phyloP scores from a whole-genome alignment of 2,329 filamentous ascomycete species.

The Canariomyces notabilis region DNA sequence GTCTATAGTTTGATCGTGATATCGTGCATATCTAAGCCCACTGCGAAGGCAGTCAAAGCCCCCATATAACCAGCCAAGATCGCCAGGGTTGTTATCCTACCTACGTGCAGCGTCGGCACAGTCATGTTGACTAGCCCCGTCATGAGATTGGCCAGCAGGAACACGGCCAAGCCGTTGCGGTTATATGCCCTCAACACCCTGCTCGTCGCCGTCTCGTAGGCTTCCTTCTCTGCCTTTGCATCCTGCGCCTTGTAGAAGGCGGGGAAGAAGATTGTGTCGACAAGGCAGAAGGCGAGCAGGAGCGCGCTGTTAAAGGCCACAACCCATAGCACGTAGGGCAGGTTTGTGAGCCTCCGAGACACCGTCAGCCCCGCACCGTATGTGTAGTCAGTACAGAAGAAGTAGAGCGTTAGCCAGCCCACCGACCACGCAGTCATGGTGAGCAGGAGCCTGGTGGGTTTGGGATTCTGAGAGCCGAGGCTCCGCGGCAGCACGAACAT shows the following conservation, averaged over 20 bases:
- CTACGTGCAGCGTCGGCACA: constrained; percentile 72
- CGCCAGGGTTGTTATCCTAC: constrained; percentile 59
- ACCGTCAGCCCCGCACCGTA: constrained; percentile 71
- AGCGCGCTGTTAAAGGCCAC: constrained; percentile 86
- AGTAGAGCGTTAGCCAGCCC: constrained; percentile 67
- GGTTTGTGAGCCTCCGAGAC: constrained; percentile 84
- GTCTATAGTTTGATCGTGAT: constrained; percentile 61
- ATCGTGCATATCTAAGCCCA: constrained; percentile 59
- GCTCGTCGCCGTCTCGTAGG: constrained; percentile 68
- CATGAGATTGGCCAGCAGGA: constrained; percentile 80
- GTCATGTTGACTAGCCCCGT: constrained; percentile 88
- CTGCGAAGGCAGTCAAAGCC: constrained; percentile 61
- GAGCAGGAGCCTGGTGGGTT: constrained; percentile 55
- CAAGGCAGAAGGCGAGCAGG: constrained; percentile 68
- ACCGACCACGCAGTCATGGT: constrained; percentile 60
- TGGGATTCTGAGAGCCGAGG: constrained; percentile 37
- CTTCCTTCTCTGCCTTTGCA: constrained; percentile 55
- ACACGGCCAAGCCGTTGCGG: constrained; percentile 78
- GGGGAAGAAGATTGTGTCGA: constrained; percentile 77
- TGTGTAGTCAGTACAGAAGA: constrained; percentile 59
- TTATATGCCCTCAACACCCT: constrained; percentile 79
- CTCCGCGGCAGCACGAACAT: constrained; percentile 68
- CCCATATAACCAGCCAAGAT: constrained; percentile 71
- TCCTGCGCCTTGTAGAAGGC: constrained; percentile 56
- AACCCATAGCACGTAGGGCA: constrained; percentile 91